Conservation (phyloP, 768 basidiomycete species). For the Rhizopogon sp. region DNA sequence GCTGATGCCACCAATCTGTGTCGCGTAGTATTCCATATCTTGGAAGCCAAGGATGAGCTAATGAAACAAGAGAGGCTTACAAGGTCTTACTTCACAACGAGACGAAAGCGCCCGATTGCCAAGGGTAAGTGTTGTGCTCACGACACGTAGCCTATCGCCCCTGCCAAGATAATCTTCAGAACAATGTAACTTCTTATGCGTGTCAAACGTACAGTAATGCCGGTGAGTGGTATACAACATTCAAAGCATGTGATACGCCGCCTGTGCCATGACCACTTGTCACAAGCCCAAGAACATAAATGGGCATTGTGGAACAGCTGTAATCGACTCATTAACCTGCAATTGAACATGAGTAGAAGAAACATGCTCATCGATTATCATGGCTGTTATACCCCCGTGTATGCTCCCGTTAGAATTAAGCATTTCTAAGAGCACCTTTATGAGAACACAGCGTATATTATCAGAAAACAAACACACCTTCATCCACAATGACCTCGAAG, state of each 20-base stretch:
- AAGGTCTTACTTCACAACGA: conserved; percentile 39
- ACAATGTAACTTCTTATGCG: not conserved
- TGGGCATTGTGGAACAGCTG: conserved; percentile 48
- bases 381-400: conserved; percentile 53
- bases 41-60: not conserved
- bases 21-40: conserved; percentile 57
- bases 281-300: conserved; percentile 29
- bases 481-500: conserved; percentile 35
- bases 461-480: conserved; percentile 30
- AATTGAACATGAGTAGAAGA: not conserved
- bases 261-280: conserved; percentile 20
- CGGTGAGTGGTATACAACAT: conserved; percentile 54
- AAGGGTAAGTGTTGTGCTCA: conserved; percentile 46
- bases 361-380: conserved; percentile 48
- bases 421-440: conserved; percentile 39
- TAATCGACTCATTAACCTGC: not conserved
- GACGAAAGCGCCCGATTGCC: conserved; percentile 45
- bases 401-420: conserved; percentile 41
- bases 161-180: not conserved
- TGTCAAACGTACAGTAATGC: conserved; percentile 33
- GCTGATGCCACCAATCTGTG: conserved; percentile 52
- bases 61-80: not conserved
- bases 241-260: conserved; percentile 47
- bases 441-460: not conserved
- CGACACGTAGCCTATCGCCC: conserved; percentile 45